Conservation (phyloP, 495 filamentous ascomycete species). For the Neurospora sp. region DNA sequence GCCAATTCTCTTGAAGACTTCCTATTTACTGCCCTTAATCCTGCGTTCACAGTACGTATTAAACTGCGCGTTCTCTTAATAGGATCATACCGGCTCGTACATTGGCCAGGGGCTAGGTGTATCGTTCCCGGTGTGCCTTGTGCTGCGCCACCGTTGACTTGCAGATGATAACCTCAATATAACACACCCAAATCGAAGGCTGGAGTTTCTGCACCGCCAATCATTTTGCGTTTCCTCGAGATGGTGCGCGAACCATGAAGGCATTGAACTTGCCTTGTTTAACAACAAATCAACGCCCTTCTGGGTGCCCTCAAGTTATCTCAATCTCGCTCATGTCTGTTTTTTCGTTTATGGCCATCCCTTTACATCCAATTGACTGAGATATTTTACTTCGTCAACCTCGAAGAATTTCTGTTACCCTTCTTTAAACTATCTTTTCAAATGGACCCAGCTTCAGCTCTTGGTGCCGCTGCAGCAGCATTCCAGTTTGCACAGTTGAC, state of each 20-base stretch:
- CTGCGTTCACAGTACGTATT: neutral
- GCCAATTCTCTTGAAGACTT: neutral
- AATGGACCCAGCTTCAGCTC: neutral
- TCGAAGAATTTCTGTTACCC: neutral
- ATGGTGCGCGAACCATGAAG: neutral
- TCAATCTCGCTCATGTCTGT: neutral
- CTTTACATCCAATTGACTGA: neutral
- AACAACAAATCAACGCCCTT: neutral
- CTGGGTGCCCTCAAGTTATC: neutral
- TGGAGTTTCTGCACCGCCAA: neutral
- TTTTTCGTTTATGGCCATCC: neutral
- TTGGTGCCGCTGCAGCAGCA: neutral
- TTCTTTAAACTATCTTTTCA: neutral
- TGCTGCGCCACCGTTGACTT: neutral
- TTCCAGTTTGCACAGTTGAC: neutral
- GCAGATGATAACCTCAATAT: neutral
- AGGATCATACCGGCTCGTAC: neutral
- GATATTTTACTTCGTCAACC: neutral
- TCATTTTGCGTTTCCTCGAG: neutral
- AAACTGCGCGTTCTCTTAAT: neutral
- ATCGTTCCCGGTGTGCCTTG: neutral
- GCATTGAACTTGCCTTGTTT: neutral
- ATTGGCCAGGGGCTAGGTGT: neutral
- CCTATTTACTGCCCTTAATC: neutral
- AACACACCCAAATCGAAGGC: neutral